Evolutionary conservation across 1,284 basidiomycete species (phyloP), one percentile per base, ranked within the genome.

Genomic region (Irpex sp.): DNA sequence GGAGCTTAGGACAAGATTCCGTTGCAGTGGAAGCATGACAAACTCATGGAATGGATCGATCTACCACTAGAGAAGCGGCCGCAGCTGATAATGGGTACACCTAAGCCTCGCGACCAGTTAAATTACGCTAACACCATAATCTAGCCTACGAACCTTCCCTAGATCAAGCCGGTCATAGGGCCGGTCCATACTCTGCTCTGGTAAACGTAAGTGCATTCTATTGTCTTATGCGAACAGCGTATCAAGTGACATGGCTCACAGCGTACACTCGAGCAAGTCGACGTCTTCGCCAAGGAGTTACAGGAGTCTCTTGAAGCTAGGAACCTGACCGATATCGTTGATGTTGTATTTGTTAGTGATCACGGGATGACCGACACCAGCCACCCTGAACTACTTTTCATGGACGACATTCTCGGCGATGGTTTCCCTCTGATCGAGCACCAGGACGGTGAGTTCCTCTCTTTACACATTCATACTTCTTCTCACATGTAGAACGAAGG

Each of bases 361-460:
- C 95, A 97, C 72, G 96, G 95, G 3, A 97, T 97, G 95, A 90
- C 88, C 0, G 88, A 90, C 68, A 96, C 94, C 6, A 88, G 86
- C 65, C 83, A 92, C 67, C 85, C 88, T 0, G 84, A 89, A 57
- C 80, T 88, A 60, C 79, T 97, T 44, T 94, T 89, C 74, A 80
- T 97, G 59, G 94, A 97, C 73, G 88, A 92, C 64, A 84, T 95
- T 62, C 78, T 96, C n/a, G 92, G 91, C 0, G 86, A 91, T 1
- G 89, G 87, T 1, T 81, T 85, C 64, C 73, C 74, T 19, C 78
- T 77, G 56, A 88, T 93, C 64, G 84, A 86, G 64, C 88, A 91
- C 69, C 83, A 86, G 66, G 93, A 95, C 67, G 94, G 87, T 83
- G 64, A 67, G 71, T 69, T 40, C 58, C 21, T 60, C 17, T 19